phyloP scores from a whole-genome alignment of 2,329 filamentous ascomycete genomes.

The Fusarium succisae region DNA sequence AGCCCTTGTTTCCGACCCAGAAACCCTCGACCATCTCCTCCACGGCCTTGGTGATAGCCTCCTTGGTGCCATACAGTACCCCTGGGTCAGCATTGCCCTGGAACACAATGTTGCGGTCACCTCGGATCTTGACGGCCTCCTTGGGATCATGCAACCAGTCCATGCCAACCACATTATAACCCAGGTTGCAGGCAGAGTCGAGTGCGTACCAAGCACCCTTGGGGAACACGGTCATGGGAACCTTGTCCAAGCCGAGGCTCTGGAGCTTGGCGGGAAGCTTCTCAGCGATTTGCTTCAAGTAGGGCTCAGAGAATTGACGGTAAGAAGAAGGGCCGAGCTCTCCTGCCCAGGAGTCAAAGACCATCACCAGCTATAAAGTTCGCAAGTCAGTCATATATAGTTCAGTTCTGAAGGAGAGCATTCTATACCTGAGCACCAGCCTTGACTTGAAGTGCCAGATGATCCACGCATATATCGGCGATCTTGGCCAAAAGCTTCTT shows the following conservation, averaged over 20 bases:
- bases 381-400: neutral
- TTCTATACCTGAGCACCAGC: conserved; percentile 82
- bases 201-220: conserved; percentile 98
- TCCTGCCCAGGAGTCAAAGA: conserved; percentile 98
- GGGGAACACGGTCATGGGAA: conserved; percentile 98
- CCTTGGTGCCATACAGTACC: conserved; percentile 84
- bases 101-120: conserved; percentile 77
- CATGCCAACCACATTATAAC: conserved; percentile 92
- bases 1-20: conserved; percentile 80
- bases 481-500: conserved; percentile 90
- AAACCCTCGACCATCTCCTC: conserved; percentile 91
- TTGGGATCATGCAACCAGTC: conserved; percentile 95
- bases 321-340: conserved; percentile 89
- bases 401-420: neutral
- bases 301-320: conserved; percentile 85
- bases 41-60: conserved; percentile 83
- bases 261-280: conserved; percentile 79
- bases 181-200: conserved; percentile 84
- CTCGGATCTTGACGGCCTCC: conserved; percentile 82
- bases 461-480: conserved; percentile 92
- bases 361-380: conserved; percentile 77
- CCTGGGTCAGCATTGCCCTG: conserved; percentile 98
- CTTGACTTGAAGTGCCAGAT: conserved; percentile 89
- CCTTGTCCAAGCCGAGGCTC: conserved; percentile 78
- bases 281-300: conserved; percentile 83